Evolutionary conservation across 768 basidiomycete genomes (phyloP).

Genomic region (Pilatotrama ljubarskyi): DNA sequence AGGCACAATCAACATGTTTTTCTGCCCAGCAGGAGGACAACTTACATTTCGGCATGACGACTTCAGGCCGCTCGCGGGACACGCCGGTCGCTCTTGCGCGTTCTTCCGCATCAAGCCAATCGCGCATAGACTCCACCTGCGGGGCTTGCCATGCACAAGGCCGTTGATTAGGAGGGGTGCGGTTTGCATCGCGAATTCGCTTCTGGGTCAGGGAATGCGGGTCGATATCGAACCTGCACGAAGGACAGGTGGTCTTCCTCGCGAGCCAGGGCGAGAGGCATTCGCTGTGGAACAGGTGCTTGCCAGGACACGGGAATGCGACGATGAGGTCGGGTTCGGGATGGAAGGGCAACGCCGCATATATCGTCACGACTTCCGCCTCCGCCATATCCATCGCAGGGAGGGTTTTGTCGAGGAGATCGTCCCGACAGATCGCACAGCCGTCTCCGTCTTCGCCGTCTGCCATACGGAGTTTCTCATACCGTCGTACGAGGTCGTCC

Average conservation of each 20-base stretch:
- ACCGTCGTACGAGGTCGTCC: constrained; percentile 50
- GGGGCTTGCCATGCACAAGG: constrained; percentile 24
- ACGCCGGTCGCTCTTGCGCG: constrained; percentile 1
- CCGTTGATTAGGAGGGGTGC: not conserved
- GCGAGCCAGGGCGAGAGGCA: constrained; percentile 85
- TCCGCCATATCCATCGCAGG: constrained; percentile 18
- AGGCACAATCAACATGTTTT: no score
- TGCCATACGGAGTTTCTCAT: constrained; percentile 27
- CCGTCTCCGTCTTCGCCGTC: constrained; percentile 41
- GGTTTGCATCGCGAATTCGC: not conserved
- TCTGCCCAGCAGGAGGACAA: not conserved
- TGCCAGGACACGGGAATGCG: constrained; percentile 64
- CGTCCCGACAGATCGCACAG: constrained; percentile 80
- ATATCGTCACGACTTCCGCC: not conserved
- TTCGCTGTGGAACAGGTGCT: constrained; percentile 73
- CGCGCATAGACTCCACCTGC: constrained; percentile 12
- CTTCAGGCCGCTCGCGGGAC: constrained; percentile 5
- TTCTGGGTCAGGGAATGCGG: constrained; percentile 65
- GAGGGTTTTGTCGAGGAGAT: constrained; percentile 49
- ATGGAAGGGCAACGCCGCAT: constrained; percentile 23
- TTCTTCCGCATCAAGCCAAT: constrained; percentile 29
- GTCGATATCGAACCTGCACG: constrained; percentile 81
- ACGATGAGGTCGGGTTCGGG: constrained; percentile 46
- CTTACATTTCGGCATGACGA: constrained; percentile 15
- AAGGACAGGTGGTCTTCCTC: constrained; percentile 79